Base-by-base conservation (phyloP, 805 yeast species). In the Hermanozyma aechmeae region DNA sequence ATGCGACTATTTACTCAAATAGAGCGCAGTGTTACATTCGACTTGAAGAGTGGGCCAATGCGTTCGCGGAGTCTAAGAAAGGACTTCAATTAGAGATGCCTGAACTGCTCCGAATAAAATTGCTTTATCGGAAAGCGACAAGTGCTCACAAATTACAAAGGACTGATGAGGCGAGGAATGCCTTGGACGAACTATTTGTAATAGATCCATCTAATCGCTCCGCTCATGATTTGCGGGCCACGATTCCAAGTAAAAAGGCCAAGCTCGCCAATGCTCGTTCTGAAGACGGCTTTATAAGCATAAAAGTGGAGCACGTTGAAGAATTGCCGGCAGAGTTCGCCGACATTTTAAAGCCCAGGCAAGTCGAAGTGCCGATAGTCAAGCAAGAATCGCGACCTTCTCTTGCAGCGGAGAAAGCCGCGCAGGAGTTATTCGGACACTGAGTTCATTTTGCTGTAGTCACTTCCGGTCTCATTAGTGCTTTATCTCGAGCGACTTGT, bases 1-100 rank as follows among this genome's bases (percentile, higher is more conserved):
- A 73, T 35, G 66, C 86, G 0, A 64, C 77, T 0, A 54, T 75
- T 1, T 75, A 65, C 45, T 69, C 87, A n/a, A 81, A 81, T 45
- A 53, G 79, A 25, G 80, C 92, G 0, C 73, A 75, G 58, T 63
- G 83, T n/a, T 63, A 68, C 37, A 46, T 79, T 23, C 73, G 75
- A 32, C 46, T 74, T 4, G 42, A 55, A 5, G 64, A 67, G 18
- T 75, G 68, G 63, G 41, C 49, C 3, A 51, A 66, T 12, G 82
- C 78, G 3, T 42, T 68, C 3, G 46, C 50, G 13, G 75, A 70
- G 33, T 68, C 81, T 35, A 48, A 65, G 8, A 42, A 43, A 11
- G 87, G 83, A 0, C 48, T 79, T 11, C 26, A 33, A 1, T 25
- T 52, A 3, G 46, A 42, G 56, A 55, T 10, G 19, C 23, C 0